These are phyloP conservation scores for Clarireedia monteithiana DNA, from an alignment of 2,329 filamentous ascomycete genomes.

Conservation along the genomic window DNA sequence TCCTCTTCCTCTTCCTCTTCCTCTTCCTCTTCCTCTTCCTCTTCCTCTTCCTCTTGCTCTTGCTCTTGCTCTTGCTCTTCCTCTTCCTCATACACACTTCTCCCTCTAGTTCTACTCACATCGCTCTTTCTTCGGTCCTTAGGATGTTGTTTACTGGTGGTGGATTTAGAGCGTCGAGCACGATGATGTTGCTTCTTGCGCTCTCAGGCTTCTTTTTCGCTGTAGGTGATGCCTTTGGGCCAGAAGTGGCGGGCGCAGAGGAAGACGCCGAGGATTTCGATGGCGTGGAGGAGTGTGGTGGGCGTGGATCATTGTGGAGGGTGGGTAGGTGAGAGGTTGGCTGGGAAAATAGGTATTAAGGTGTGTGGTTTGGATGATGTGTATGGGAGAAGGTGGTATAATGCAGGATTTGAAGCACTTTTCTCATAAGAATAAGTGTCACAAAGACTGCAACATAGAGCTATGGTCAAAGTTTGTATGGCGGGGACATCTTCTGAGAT, in stretches of 20 bases:
- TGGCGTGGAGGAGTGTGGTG: not conserved
- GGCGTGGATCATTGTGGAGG: not conserved
- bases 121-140: not conserved
- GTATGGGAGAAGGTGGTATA: too few species aligned
- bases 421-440: too few species aligned
- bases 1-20: too few species aligned
- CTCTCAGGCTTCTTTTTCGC: slow-evolving; percentile 22
- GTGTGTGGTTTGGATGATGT: too few species aligned
- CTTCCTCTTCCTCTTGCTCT: not conserved
- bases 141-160: slow-evolving; percentile 1
- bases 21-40: too few species aligned
- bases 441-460: too few species aligned
- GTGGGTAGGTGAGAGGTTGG: too few species aligned
- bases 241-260: slow-evolving; percentile 22
- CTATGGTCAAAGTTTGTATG: too few species aligned
- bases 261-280: slow-evolving; percentile 20
- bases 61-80: not conserved
- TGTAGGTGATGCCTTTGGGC: slow-evolving; percentile 23
- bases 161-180: too few species aligned
- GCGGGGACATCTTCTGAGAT: too few species aligned
- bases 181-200: slow-evolving; percentile 3
- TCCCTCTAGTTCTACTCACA: slow-evolving; percentile 1
- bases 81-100: not conserved
- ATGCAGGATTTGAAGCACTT: too few species aligned
- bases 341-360: too few species aligned